Evolutionary conservation across 164 flowering plant genomes (phyloP), one percentile per base, ranked within the genome.

Genomic region (Vitis cinerea): DNA sequence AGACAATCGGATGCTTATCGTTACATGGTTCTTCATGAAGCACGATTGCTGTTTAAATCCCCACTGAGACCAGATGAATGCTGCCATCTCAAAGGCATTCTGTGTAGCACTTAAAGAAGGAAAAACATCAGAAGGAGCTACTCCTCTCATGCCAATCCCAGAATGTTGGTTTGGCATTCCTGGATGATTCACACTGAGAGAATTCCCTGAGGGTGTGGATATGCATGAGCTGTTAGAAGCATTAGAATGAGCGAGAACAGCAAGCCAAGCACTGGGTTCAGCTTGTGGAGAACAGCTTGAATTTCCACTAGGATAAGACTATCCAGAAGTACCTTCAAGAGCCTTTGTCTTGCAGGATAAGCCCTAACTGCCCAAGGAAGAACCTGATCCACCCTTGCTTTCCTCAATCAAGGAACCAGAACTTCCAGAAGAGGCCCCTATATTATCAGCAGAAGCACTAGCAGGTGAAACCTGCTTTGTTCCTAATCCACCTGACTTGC

Each of bases 11-110:
- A 86, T 81, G 68, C 74, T 61, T 59, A 94, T 82, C 89, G 87
- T 84, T 13, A 52, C 68, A 70, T 86, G 83, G 71, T 94, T 85
- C 76, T 86, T 86, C 97, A 94, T 87, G 87, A 89, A 92, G 79
- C 98, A 94, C 1, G 94, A 86, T 49, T 85, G 78, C 47, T 80
- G 79, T 74, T 90, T 63, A 48, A 92, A 63, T 79, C 91, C 97
- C 97, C 94, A 94, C 98, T 94, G 58, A 52, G 19, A 19, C 19
- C 19, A 19, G 1, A 19, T 19, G 19, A 19, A 19, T 19, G 19
- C 1, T 19, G 19, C 1, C 19, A 19, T 19, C 19, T 19, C 1
- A 19, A 19, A 19, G 19, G 19, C 19, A 19, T 19, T 19, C 19
- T 19, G 19, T 3, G 76, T 67, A 31, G 64, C 56, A 67, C 72